A percentile compares a stretch with the other conserved stretches of the same genome.
phyloP scores from a whole-genome alignment of 192 early-diverging fungal species.

The Coemansia sp. region DNA sequence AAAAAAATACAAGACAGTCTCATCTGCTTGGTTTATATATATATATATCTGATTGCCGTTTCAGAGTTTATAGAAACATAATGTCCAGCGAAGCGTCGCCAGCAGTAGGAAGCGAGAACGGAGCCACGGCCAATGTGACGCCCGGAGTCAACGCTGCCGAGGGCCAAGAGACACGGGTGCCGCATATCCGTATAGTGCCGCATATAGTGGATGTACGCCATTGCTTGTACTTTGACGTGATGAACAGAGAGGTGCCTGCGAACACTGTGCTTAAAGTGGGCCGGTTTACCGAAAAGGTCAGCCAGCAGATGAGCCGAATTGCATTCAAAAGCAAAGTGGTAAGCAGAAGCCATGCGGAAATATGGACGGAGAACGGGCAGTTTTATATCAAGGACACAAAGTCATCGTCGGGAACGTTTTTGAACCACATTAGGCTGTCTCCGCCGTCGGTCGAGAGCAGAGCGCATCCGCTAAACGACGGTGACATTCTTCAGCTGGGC shows the following conservation, averaged over 20 bases:
- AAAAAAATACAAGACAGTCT: neutral
- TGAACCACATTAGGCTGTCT: constrained; percentile 92
- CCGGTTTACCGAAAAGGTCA: constrained; percentile 70
- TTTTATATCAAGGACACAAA: constrained; percentile 93
- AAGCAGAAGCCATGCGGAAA: constrained; percentile 87
- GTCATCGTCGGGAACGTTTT: constrained; percentile 96
- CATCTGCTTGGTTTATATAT: no score
- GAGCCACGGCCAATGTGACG: neutral
- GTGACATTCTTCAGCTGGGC: constrained; percentile 94
- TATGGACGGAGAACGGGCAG: constrained; percentile 85
- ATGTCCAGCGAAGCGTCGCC: constrained; percentile 14
- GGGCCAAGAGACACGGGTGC: constrained; percentile 20
- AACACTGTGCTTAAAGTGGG: constrained; percentile 69
- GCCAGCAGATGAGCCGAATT: constrained; percentile 65
- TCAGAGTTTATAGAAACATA: neutral
- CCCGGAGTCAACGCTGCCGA: neutral
- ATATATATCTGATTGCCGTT: no score
- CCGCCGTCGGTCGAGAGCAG: constrained; percentile 83
- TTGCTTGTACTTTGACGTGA: constrained; percentile 63
- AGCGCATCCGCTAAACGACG: constrained; percentile 80
- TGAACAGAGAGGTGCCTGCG: constrained; percentile 65
- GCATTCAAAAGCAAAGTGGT: constrained; percentile 95
- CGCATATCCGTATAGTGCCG: constrained; percentile 60
- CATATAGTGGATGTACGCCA: constrained; percentile 58
- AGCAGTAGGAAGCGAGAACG: constrained; percentile 5